Conservation (phyloP, 2,329 filamentous ascomycete genomes). For the Diplodia scrobiculata region DNA sequence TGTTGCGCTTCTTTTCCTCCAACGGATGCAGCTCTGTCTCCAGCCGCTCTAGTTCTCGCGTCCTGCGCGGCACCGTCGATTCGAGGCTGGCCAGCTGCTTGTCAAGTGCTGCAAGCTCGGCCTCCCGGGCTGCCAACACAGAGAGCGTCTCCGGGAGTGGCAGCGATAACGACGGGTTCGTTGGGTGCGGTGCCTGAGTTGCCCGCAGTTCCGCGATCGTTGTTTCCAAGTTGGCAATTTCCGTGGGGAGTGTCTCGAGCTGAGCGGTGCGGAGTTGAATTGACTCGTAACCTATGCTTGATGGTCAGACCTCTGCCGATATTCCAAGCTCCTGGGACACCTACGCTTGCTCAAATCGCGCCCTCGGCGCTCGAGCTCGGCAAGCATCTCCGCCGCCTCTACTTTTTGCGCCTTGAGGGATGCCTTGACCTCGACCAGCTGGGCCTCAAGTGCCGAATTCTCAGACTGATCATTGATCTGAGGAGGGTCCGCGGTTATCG, state of each 20-base stretch:
- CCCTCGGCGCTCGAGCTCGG: slow-evolving; percentile 66
- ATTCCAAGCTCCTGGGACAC: slow-evolving; percentile 33
- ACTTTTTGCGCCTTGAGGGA: slow-evolving; percentile 77
- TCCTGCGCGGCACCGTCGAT: slow-evolving; percentile 65
- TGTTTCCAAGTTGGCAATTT: slow-evolving; percentile 56
- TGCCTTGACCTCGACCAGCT: slow-evolving; percentile 70
- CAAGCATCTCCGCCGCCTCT: slow-evolving; percentile 72
- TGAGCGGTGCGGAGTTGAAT: slow-evolving; percentile 56
- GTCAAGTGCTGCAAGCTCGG: slow-evolving; percentile 48
- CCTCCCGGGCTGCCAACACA: slow-evolving; percentile 46
- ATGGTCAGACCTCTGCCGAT: not conserved
- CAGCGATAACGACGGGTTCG: slow-evolving; percentile 48
- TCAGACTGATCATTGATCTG: slow-evolving; percentile 80
- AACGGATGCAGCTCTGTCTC: slow-evolving; percentile 68
- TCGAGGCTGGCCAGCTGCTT: slow-evolving; percentile 55
- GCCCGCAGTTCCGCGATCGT: slow-evolving; percentile 53
- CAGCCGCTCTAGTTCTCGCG: slow-evolving; percentile 67
- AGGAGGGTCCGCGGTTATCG: slow-evolving; percentile 87
- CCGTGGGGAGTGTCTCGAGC: slow-evolving; percentile 54
- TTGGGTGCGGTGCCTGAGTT: slow-evolving; percentile 40
- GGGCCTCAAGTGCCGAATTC: slow-evolving; percentile 60
- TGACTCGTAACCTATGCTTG: slow-evolving; percentile 54
- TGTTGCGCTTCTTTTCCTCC: slow-evolving; percentile 67
- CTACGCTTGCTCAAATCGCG: slow-evolving; percentile 58
- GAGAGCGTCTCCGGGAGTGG: slow-evolving; percentile 49